A percentile compares a stretch with the other conserved stretches of the same genome.
phyloP scores from a whole-genome alignment of 495 filamentous ascomycete species.

The Cairneyella variabilis region DNA sequence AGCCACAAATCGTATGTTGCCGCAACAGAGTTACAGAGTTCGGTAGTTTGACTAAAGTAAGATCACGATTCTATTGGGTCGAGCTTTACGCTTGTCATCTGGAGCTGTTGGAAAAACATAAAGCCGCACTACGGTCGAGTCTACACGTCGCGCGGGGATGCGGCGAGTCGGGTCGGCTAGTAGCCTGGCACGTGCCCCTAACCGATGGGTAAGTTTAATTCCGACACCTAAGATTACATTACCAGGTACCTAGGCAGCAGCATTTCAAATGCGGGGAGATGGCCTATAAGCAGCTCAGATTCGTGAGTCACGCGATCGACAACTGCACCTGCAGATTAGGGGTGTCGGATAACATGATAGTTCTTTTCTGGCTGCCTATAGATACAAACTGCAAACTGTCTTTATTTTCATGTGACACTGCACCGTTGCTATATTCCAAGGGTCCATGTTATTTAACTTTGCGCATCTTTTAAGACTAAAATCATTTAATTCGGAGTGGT shows the following conservation, averaged over 20 bases:
- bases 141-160: background rate
- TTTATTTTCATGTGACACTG: no score
- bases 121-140: background rate
- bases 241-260: no score
- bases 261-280: background rate
- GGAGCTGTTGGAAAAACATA: slow-evolving; percentile 5
- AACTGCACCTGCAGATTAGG: no score
- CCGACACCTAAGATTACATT: background rate
- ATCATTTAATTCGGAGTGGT: no score
- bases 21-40: background rate
- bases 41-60: background rate
- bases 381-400: no score
- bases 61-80: background rate
- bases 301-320: no score
- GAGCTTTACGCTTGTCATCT: background rate
- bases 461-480: no score
- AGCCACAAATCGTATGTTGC: background rate
- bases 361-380: no score
- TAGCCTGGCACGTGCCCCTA: background rate
- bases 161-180: background rate
- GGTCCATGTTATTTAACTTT: no score
- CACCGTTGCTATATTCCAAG: no score
- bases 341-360: no score
- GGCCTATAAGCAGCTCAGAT: no score
- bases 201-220: background rate